A percentile compares a stretch with the other conserved stretches of the same genome.
phyloP scores from a whole-genome alignment of 2,329 filamentous ascomycete genomes.

The Elsinoe fawcettii region DNA sequence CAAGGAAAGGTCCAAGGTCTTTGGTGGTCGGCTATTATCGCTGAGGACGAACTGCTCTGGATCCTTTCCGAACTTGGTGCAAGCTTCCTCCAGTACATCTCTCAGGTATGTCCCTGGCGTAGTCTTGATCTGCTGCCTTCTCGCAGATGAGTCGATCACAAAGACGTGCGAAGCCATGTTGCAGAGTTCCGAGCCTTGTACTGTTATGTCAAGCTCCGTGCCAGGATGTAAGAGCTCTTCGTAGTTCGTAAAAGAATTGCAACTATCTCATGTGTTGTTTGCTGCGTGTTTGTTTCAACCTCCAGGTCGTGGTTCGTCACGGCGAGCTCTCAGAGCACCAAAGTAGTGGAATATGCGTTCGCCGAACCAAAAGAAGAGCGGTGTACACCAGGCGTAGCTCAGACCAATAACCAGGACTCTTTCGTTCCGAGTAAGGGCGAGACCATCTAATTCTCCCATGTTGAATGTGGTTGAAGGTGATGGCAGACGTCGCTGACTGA shows the following conservation, averaged over 20 bases:
- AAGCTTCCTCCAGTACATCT: conserved; percentile 82
- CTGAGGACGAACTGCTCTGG: conserved; percentile 68
- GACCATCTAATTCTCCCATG: conserved; percentile 23
- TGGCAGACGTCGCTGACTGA: conserved; percentile 6
- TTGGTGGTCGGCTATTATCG: conserved; percentile 54
- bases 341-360: conserved; percentile 23
- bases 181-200: neutral
- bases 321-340: conserved; percentile 13
- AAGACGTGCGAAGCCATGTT: conserved; percentile 80
- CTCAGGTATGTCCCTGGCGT: conserved; percentile 71
- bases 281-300: neutral
- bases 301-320: conserved; percentile 1
- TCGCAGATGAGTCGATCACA: conserved; percentile 72
- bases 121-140: conserved; percentile 74
- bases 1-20: conserved; percentile 74
- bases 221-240: neutral
- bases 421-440: conserved; percentile 29
- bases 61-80: conserved; percentile 67
- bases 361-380: conserved; percentile 24
- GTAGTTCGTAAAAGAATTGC: neutral
- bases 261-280: neutral
- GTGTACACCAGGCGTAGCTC: conserved; percentile 27
- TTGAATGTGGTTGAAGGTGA: conserved; percentile 9
- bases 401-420: conserved; percentile 29
- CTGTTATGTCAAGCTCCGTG: neutral